Evolutionary conservation across 2,329 filamentous ascomycete genomes (phyloP).

Genomic region (Juglanconis oblonga): DNA sequence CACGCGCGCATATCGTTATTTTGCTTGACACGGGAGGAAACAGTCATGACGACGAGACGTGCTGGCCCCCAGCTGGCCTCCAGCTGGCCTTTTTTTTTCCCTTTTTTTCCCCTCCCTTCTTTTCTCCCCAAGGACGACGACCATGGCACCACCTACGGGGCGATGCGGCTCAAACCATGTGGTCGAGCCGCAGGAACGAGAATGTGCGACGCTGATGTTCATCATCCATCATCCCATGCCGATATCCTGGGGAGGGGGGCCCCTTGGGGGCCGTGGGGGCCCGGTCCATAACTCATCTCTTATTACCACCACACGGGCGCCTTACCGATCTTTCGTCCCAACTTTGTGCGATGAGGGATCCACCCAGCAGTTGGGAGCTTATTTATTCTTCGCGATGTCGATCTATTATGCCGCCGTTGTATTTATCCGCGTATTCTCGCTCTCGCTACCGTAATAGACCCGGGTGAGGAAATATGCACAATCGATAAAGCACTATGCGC

Average conservation of each 20-base stretch:
- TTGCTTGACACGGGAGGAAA: too few species aligned
- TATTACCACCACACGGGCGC: conserved; percentile 3
- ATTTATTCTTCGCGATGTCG: conserved; percentile 5
- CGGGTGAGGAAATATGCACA: neutral
- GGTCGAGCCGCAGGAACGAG: conserved; percentile 6
- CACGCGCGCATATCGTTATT: too few species aligned
- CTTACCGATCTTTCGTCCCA: conserved; percentile 14
- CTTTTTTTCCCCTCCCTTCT: too few species aligned
- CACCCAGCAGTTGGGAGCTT: neutral
- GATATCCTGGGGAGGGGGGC: neutral
- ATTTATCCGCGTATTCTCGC: neutral
- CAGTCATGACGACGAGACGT: too few species aligned
- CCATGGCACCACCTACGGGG: neutral
- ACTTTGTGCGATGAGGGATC: neutral
- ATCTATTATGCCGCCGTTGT: conserved; percentile 5
- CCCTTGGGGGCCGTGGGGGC: too few species aligned
- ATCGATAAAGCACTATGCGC: neutral
- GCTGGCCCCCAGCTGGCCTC: too few species aligned
- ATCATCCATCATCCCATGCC: neutral
- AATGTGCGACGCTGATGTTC: conserved; percentile 17
- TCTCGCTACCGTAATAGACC: neutral
- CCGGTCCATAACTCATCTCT: conserved; percentile 2
- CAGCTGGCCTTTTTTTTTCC: too few species aligned
- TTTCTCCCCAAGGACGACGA: neutral
- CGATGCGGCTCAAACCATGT: conserved; percentile 21